Base-by-base conservation (phyloP, 1,284 basidiomycete species). In the Flammula alnicola region DNA sequence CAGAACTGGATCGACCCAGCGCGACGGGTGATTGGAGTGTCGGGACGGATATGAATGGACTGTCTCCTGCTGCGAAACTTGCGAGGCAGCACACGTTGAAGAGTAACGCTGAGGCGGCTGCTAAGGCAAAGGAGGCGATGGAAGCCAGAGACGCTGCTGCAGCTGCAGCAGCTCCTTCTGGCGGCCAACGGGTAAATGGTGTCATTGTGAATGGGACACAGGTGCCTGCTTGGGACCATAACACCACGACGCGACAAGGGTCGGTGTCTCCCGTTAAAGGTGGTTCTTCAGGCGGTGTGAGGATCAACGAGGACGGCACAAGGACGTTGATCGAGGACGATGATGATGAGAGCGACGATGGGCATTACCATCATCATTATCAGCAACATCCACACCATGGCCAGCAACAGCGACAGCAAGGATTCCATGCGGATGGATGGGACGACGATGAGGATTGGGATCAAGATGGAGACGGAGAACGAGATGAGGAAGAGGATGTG, bases 31-130 rank as follows among this genome's bases (percentile, higher is more conserved):
- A 79, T 54, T 80, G 78, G 80, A 81, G 64, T 65, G 80, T 71
- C 14, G 67, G 68, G 38, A 70, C 77, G 2, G 81, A 83, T 42
- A 71, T 92, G 67, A 82, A 79, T 38, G 94, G 93, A 7, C 78
- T 98, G 46, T 93, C 91, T 57, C 95, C 95, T 3, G 95, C 96
- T 22, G 96, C 95, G 0, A 89, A 91, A 63, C 81, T 97, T 10
- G 94, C 93, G 0, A 72, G 93, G 36, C 92, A 95, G 66, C 95
- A 98, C 67, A 91, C 93, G 16, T 77, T 91, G 55, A 90, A 87
- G 73, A 84, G 80, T 48, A 90, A 89, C 56, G 91, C 91, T 1
- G 91, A 93, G 67, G 90, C 88, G 37, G 91, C 84, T 29, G 86
- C 84, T 3, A 80, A 70, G 59, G 85, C 82, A 5, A 86, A 88